phyloP scores from a whole-genome alignment of 768 basidiomycete species.

The Hericium coralloides region DNA sequence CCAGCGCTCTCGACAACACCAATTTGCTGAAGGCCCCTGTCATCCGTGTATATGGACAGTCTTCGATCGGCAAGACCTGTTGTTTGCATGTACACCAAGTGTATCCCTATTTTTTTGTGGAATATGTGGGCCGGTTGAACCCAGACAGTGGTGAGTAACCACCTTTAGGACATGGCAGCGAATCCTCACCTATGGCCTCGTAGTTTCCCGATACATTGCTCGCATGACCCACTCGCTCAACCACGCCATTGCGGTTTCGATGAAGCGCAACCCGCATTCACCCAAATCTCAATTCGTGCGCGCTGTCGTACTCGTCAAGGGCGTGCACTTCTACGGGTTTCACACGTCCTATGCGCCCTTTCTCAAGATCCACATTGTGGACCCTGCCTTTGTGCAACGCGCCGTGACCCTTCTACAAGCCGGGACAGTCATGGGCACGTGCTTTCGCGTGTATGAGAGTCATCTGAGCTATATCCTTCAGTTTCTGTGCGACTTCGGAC shows the following conservation, averaged over 20 bases:
- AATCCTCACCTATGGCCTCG: neutral
- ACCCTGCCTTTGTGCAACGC: constrained; percentile 63
- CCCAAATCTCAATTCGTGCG: constrained; percentile 55
- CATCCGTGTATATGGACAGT: constrained; percentile 79
- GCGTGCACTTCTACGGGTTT: constrained; percentile 94
- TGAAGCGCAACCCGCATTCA: constrained; percentile 62
- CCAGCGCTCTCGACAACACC: constrained; percentile 57
- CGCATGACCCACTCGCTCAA: constrained; percentile 72
- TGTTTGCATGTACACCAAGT: constrained; percentile 91
- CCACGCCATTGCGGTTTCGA: constrained; percentile 74
- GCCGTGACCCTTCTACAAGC: constrained; percentile 71
- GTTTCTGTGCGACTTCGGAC: constrained; percentile 90
- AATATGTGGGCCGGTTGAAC: constrained; percentile 63
- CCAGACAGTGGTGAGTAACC: constrained; percentile 49
- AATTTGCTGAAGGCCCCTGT: constrained; percentile 63
- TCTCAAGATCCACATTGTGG: constrained; percentile 73
- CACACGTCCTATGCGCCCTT: constrained; percentile 78
- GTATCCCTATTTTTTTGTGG: constrained; percentile 89
- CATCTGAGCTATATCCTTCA: constrained; percentile 86
- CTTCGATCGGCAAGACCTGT: constrained; percentile 65
- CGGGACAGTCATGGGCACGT: constrained; percentile 72
- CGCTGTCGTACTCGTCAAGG: constrained; percentile 81
- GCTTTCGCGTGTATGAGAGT: constrained; percentile 78
- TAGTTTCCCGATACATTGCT: constrained; percentile 68
- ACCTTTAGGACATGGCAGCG: neutral